Evolutionary conservation across 2,329 filamentous ascomycete genomes (phyloP), one percentile per base, ranked within the genome.

Genomic region (Epichloe scottii): DNA sequence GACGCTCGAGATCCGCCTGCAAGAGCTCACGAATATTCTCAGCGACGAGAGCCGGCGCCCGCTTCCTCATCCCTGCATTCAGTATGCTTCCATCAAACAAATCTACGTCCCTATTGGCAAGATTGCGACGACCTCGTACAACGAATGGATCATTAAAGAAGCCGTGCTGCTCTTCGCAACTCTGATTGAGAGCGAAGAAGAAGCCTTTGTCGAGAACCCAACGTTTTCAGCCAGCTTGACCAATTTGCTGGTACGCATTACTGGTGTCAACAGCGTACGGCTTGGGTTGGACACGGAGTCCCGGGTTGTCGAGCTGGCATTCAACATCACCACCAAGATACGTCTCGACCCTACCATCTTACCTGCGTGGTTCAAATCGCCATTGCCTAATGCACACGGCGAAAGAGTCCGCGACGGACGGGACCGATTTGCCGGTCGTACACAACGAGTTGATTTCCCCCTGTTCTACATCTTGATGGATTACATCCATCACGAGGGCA

Each of bases 261-360:
- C 86, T 2, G 84, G 85, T 42, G 77, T 81, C 53, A 87, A 86
- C 58, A 84, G 79, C 61, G 81, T 87, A 55, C 77, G 81, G n/a
- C 72, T 90, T 4, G 82, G 85, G 38, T 77, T 82, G 49, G 87
- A 95, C 52, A 90, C 87, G 11, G 90, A 97, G 66, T 85, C 85
- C 10, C 83, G 89, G 53, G 83, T 97, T 46, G 87, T 97, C 48
- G 91, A 98, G 70, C 72, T 98, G 51, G 79, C 95, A 43, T 98
- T 98, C 70, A 94, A 91, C 55, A 90, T 98, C 58, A 89, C 93
- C 19, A 94, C 93, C 58, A 97, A 97, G 75, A 95, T 98, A 59
- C 79, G 93, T 44, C 73, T 96, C 54, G 85, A 94, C 59, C 90
- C 93, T 4, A 79, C 84, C 53, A 91, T 97, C 50, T 71, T 98